phyloP scores from a whole-genome alignment of 2,329 filamentous ascomycete species.

The Chaetothyriales sp. region DNA sequence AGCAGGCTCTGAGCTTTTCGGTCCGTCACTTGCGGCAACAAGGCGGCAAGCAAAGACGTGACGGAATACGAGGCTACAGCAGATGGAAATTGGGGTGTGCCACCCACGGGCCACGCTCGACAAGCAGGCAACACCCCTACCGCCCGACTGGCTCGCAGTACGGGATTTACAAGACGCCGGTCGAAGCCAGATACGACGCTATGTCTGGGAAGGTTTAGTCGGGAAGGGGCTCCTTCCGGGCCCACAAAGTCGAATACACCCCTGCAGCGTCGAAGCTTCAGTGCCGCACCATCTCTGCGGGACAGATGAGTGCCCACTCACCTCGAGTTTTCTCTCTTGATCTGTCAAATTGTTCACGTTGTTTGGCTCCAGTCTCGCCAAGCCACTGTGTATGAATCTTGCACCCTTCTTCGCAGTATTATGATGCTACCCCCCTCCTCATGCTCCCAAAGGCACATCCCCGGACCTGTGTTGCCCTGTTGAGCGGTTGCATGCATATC shows the following conservation, averaged over 20 bases:
- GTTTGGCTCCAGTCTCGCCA: no score
- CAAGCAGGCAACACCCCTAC: background rate
- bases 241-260: background rate
- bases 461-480: background rate
- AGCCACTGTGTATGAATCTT: background rate
- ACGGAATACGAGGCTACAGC: background rate
- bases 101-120: background rate
- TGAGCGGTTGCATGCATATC: background rate
- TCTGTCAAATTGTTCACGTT: background rate
- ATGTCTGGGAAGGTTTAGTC: background rate
- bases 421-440: background rate
- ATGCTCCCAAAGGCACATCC: background rate
- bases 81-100: background rate
- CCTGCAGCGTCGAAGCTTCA: background rate
- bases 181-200: background rate
- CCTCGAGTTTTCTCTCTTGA: background rate
- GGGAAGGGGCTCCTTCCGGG: background rate
- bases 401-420: background rate
- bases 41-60: background rate
- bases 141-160: background rate
- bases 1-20: background rate
- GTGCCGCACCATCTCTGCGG: background rate
- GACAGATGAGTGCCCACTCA: background rate
- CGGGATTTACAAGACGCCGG: no score
- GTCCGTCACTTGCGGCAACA: background rate